phyloP scores from a whole-genome alignment of 352 stramenopile genomes.

The Globisporangium irregulare region DNA sequence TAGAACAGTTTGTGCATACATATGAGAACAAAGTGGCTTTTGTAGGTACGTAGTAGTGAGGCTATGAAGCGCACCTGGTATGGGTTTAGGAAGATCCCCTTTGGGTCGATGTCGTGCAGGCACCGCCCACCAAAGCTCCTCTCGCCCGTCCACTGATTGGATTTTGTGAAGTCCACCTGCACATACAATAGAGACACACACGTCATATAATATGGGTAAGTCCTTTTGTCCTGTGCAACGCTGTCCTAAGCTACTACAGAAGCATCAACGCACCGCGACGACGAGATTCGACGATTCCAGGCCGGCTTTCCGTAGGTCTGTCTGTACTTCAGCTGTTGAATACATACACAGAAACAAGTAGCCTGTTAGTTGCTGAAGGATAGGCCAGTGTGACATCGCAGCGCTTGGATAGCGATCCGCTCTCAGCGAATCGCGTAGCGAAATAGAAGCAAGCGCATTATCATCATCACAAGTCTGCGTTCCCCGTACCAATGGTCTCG shows the following conservation, averaged over 20 bases:
- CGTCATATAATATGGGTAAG: too few species aligned
- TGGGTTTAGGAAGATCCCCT: slow-evolving; percentile 41
- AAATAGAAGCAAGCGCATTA: neutral
- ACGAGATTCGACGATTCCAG: slow-evolving; percentile 74
- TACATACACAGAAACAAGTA: too few species aligned
- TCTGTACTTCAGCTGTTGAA: slow-evolving; percentile 26
- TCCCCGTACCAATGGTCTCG: slow-evolving; percentile 42
- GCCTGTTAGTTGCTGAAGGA: too few species aligned
- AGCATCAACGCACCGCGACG: slow-evolving; percentile 33
- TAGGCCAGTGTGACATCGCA: too few species aligned
- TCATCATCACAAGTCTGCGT: neutral
- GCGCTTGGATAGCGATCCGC: too few species aligned
- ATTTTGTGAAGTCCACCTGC: slow-evolving; percentile 72
- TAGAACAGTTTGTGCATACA: neutral
- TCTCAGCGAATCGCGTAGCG: neutral
- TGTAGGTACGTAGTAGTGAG: neutral
- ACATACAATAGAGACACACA: too few species aligned
- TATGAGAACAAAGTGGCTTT: neutral
- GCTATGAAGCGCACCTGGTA: slow-evolving; percentile 45
- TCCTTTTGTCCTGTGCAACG: neutral
- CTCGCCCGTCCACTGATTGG: slow-evolving; percentile 65
- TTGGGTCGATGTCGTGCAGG: slow-evolving; percentile 60
- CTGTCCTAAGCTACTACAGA: too few species aligned
- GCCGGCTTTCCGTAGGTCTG: slow-evolving; percentile 23
- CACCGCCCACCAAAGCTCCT: slow-evolving; percentile 55